Base-by-base conservation (phyloP, 2,329 filamentous ascomycete genomes). In the Penicillium sp. region DNA sequence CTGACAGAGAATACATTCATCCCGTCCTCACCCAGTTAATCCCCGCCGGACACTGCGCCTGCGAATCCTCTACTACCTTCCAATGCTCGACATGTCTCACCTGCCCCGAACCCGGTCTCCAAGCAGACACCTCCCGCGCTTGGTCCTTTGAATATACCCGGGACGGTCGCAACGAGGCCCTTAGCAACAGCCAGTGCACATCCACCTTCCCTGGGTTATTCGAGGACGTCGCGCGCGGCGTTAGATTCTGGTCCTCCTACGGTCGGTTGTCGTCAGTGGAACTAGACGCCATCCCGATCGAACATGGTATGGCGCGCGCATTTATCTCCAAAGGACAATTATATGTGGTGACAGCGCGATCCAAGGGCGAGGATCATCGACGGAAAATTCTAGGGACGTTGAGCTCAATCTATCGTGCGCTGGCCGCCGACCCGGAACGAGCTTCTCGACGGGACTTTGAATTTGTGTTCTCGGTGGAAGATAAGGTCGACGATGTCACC, bases 351-450 rank as follows among this genome's bases (percentile, higher is more conserved):
- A 62, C 65, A 0, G 63, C 68, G 7, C 68, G 67, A 2, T 64
- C 73, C 5, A 68, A 64, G 6, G 68, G 69, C n/a, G 72, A 74
- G 48, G 74, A 76, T 29, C 74, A 75, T 47, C 70, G 73, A 12
- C 70, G 70, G 1, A 75, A 76, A 55, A 73, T 74, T 27, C 41
- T 76, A 10, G 78, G 76, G 3, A 77, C 75, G 5, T 69, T 82
- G 38, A 76, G 79, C 58, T 73, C 78, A n/a, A 75, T 82, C 29
- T 75, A 82, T 59, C 78, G 80, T 45, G 79, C 80, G 57, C 74
- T 82, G 53, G 68, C 75, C 57, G 72, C 73, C 15, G 73, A 77
- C 38, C 68, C 70, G 31, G 65, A 71, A 23, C 68, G 67, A 15
- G 59, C 51, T 19, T 64, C 62, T 1, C 67, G 77, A n/a, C 76